phyloP scores from a whole-genome alignment of 192 early-diverging fungal species.

The Coemansia reversa region DNA sequence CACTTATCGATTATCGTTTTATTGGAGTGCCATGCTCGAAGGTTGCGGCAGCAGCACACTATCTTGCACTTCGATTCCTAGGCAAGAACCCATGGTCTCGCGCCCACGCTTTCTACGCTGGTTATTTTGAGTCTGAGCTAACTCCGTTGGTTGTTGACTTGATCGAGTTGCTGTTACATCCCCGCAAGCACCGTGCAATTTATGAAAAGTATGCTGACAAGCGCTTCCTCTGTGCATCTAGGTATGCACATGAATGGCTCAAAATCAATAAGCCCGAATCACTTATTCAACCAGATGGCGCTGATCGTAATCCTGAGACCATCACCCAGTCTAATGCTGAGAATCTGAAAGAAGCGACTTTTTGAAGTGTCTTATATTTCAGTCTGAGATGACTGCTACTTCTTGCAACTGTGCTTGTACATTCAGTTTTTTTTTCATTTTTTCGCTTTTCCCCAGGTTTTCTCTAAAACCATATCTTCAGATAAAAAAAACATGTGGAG shows the following conservation, averaged over 20 bases:
- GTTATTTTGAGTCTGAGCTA: conserved; percentile 67
- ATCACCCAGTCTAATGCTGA: too few relatives aligned
- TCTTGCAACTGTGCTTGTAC: too few relatives aligned
- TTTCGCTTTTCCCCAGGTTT: background rate
- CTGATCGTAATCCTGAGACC: too few relatives aligned
- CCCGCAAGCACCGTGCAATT: conserved; percentile 34
- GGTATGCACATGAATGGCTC: conserved; percentile 42
- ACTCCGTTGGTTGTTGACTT: conserved; percentile 48
- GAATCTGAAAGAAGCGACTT: too few relatives aligned
- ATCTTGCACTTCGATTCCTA: conserved; percentile 47
- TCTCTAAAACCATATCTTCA: too few relatives aligned
- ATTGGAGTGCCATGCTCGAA: conserved; percentile 50
- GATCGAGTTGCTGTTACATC: conserved; percentile 55
- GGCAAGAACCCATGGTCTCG: conserved; percentile 50
- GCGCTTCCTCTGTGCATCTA: conserved; percentile 39
- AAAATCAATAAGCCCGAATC: conserved; percentile 4
- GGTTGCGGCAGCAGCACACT: conserved; percentile 52
- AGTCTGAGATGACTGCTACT: too few relatives aligned
- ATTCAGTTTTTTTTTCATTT: background rate
- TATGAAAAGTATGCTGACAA: conserved; percentile 52
- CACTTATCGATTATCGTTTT: conserved; percentile 59
- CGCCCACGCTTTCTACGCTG: conserved; percentile 64
- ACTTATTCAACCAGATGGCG: background rate
- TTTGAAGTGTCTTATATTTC: too few relatives aligned
- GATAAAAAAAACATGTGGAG: too few relatives aligned